Percentiles rank a stretch among this genome's conserved stretches.
These are phyloP conservation scores for Lycium barbarum DNA, from an alignment of 257 asterid genomes.

Conservation along the genomic window DNA sequence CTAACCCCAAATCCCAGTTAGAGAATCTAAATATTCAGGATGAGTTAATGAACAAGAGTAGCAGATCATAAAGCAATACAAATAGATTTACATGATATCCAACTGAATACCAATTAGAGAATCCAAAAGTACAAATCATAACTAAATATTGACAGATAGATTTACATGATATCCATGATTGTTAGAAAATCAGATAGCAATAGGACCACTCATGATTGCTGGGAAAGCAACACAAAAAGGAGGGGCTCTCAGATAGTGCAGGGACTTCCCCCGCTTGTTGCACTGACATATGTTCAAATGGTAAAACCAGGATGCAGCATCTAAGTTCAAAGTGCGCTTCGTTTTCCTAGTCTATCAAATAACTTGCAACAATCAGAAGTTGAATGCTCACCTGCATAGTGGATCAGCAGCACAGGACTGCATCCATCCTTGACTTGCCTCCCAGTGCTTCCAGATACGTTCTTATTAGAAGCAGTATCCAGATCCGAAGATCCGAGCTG, in stretches of 20 bases:
- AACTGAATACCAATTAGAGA: neutral
- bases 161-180: no score
- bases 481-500: conserved; percentile 72
- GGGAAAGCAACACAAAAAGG: neutral
- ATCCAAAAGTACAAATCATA: neutral
- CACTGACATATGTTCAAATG: neutral
- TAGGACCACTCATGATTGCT: neutral
- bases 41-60: neutral
- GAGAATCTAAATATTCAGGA: neutral
- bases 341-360: conserved; percentile 17
- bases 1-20: conserved; percentile 10
- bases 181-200: neutral
- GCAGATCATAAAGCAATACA: neutral
- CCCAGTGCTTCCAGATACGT: conserved; percentile 56
- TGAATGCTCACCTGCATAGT: conserved; percentile 78
- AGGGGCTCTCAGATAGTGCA: conserved; percentile 13
- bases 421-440: conserved; percentile 83
- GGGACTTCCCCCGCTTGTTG: neutral
- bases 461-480: conserved; percentile 68
- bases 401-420: conserved; percentile 90
- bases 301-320: conserved; percentile 14
- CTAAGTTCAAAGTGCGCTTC: neutral
- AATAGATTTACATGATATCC: neutral
- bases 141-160: neutral
- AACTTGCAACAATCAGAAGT: conserved; percentile 10